Base-by-base conservation (phyloP, 2,329 filamentous ascomycete genomes). In the Fusarium agapanthi region DNA sequence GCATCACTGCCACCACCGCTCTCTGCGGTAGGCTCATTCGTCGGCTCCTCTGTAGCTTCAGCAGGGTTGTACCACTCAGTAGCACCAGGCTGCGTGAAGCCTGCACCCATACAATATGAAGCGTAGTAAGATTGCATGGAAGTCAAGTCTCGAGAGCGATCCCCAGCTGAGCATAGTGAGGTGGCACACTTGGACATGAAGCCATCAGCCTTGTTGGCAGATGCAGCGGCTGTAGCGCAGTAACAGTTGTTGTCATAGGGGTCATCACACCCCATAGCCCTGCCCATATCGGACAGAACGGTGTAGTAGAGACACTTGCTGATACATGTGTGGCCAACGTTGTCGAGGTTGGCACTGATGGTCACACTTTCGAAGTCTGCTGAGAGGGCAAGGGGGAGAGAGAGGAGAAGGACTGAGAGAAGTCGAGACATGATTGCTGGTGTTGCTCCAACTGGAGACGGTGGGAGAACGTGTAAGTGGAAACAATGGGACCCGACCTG, bases 211-310 rank as follows among this genome's bases (percentile, higher is more conserved):
- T 69, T 64, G 9, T 72, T 69, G 13, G 55, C 70, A 8, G 76
- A 77, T 1, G 53, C 73, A 15, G 68, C 40, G 6, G 56, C 73
- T 0, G 77, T 78, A 35, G 77, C 76, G 32, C 77, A 78, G 58
- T 76, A 78, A 32, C 77, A 78, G 35, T 71, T 67, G 37, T 78
- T 78, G 4, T 78, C 72, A 43, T 75, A 78, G 2, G 77, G 77
- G 4, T 43, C 13, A 26, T 44, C 77, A 44, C 77, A 78, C 26
- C 72, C 72, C 64, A 78, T 69, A 28, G 66, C 77, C 4, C 20
- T 24, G 11, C 73, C 76, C 47, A 78, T 56, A 43, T 78, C 75
- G 41, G 35, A 47, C 14, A 67, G 0, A 44, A 66, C 12, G 13
- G 69, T 57, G 32, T 67, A 71, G 58, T 67, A 73, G 18, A 77